Percentiles rank a stretch among this genome's conserved stretches.
phyloP scores from a whole-genome alignment of 495 filamentous ascomycete genomes.

The Bacidia gigantensis region DNA sequence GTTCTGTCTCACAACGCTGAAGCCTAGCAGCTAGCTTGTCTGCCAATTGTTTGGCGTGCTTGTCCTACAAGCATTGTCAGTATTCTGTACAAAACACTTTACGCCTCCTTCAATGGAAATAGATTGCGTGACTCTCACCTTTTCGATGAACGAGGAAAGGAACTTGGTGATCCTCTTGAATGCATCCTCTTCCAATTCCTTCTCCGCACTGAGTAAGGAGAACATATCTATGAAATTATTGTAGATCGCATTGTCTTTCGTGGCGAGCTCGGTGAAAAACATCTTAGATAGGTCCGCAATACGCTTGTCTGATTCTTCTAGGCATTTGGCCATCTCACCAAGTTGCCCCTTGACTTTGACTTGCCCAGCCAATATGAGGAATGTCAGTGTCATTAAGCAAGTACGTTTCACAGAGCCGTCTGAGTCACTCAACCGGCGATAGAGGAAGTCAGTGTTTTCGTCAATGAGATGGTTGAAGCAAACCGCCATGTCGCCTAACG shows the following conservation, averaged over 20 bases:
- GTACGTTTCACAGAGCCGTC: slow-evolving; percentile 89
- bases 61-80: slow-evolving; percentile 48
- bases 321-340: slow-evolving; percentile 97
- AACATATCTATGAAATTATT: slow-evolving; percentile 99
- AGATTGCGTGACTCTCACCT: slow-evolving; percentile 60
- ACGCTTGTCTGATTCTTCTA: slow-evolving; percentile 86
- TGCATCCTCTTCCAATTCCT: slow-evolving; percentile 65
- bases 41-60: slow-evolving; percentile 91
- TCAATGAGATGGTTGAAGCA: slow-evolving; percentile 99
- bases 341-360: slow-evolving; percentile 99
- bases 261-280: slow-evolving; percentile 96
- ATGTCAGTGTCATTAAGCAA: slow-evolving; percentile 96
- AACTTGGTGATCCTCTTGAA: slow-evolving; percentile 82
- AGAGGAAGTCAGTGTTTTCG: slow-evolving; percentile 97
- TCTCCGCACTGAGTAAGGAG: slow-evolving; percentile 71
- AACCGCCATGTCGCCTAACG: slow-evolving; percentile 96
- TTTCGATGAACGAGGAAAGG: slow-evolving; percentile 88
- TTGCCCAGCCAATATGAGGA: slow-evolving; percentile 91
- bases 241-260: slow-evolving; percentile 98
- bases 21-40: slow-evolving; percentile 86
- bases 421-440: slow-evolving; percentile 76
- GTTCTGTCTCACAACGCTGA: slow-evolving; percentile 73
- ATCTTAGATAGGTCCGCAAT: slow-evolving; percentile 88
- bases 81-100: neutral
- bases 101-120: neutral